Evolutionary conservation across 164 flowering plant species (phyloP), one percentile per base, ranked within the genome.

Genomic region (Santalum album): DNA sequence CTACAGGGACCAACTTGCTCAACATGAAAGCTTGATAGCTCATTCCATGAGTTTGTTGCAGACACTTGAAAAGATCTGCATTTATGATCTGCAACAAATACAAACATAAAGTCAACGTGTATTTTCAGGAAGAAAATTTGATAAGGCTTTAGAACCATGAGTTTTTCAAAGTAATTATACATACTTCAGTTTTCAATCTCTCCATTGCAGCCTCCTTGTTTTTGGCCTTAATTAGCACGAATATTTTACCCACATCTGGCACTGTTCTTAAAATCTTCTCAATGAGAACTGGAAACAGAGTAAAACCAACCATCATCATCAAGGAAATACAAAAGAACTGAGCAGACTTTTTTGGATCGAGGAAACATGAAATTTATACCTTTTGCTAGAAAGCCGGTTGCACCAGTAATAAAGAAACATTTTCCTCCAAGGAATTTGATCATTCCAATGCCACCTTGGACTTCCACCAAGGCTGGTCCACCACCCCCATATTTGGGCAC

Each of bases 331-430:
- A 51, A 10, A 32, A 5, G 20, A 52, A 47, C 53, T 14, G 17
- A 51, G 45, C 42, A 51, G 45, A 24, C 17, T 21, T 29, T 12
- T 2, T 23, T 11, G 25, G 38, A 9, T 21, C 16, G 48, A 25
- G 21, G 35, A 42, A 23, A 12, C 12, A 39, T 34, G 32, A 12
- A 7, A 3, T 20, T 18, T 3, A 34, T 49, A 89, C 96, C 96
- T 83, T 92, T 92, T 7, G 84, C 96, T 18, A 92, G 55, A 67
- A 92, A 89, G 6, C 98, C 96, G 65, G 98, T 92, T 43, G 87
- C 89, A 56, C 98, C 96, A 56, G 96, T 92, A 12, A 92, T 72
- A 35, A 92, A 69, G 50, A 92, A 76, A 7, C 53, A 17, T 57
- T 92, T 92, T 32, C 91, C 96, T 60, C 61, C 61, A 17, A 92